Percentiles rank a stretch among this genome's conserved stretches.
Conservation (phyloP, 2,329 filamentous ascomycete genomes). For the Aureobasidium musti region DNA sequence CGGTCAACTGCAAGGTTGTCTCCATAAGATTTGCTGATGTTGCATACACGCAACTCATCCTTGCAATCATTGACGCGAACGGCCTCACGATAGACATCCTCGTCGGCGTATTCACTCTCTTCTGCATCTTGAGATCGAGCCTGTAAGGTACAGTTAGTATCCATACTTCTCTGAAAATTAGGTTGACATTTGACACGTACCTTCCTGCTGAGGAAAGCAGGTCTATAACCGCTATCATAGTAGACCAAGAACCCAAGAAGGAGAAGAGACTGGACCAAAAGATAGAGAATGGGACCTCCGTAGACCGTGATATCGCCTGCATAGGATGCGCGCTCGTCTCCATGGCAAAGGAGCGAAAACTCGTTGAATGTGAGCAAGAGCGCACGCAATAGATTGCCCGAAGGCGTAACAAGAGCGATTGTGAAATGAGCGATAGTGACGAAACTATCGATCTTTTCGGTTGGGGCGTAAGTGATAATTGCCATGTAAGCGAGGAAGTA, state of each 20-base stretch:
- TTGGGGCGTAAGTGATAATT: constrained; percentile 65
- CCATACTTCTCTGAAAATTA: not conserved
- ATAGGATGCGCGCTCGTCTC: constrained; percentile 62
- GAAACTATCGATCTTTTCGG: constrained; percentile 66
- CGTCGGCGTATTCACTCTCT: constrained; percentile 48
- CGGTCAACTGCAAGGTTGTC: constrained; percentile 81
- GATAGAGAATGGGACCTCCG: constrained; percentile 81
- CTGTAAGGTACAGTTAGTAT: not conserved
- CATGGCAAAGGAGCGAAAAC: constrained; percentile 76
- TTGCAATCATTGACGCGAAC: constrained; percentile 60
- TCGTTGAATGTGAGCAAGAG: constrained; percentile 79
- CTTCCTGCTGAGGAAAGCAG: constrained; percentile 58
- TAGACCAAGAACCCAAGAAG: constrained; percentile 74
- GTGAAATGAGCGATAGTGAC: constrained; percentile 73
- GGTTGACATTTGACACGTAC: not conserved
- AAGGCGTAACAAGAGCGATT: constrained; percentile 71
- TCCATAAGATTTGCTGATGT: constrained; percentile 78
- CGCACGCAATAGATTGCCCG: constrained; percentile 72
- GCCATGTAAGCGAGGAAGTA: constrained; percentile 50
- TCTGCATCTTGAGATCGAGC: constrained; percentile 49
- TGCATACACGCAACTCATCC: constrained; percentile 74
- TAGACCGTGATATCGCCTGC: constrained; percentile 73
- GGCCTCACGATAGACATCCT: constrained; percentile 66
- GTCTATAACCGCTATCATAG: constrained; percentile 70
- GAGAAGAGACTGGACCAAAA: constrained; percentile 70